Base-by-base conservation (phyloP, 139 green algal genomes). In the Haematococcus lacustris region DNA sequence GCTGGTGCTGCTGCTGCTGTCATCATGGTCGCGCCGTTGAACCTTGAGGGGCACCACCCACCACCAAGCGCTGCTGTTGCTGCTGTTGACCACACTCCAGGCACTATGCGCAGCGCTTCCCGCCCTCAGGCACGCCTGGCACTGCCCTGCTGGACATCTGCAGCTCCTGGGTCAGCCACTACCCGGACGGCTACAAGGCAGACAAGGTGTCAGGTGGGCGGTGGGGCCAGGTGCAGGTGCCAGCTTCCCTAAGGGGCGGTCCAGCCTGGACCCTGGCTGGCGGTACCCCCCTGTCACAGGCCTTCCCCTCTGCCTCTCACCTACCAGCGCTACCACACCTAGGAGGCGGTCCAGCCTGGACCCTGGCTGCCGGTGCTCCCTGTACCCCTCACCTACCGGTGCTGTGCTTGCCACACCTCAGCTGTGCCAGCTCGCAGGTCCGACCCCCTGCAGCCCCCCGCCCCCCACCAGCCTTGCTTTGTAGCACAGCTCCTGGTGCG, bases 161-260 rank as follows among this genome's bases (percentile, higher is more conserved):
- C 84, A 88, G 72, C 71, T 91, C 80, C 57, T 97, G 92, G 91
- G 76, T 92, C 35, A 83, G 71, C 40, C 91, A 97, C 80, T 95
- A 93, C 75, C 91, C 91, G 0, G 79, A 90, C 74, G 86, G 76
- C 28, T 96, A 93, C 81, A 91, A 79, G 13, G 88, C 91, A 37
- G 81, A 82, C 25, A 72, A 82, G 0, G 87, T 97, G 3, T 76
- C 81, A 76, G 87, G 87, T 84, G 61, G 53, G 73, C 5, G 43
- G 3, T 40, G 50, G 51, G 23, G 43, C 39, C 9, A 75, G 1
- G 34, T 28, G 37, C 50, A 73, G 61, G 26, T 30, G 38, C 38
- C n/a, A 37, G 53, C 5, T 60, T 6, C 23, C 17, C 38, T 21
- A 70, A 30, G 1, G 21, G 9, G n/a, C 38, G 13, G 26, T 51